A percentile compares a stretch with the other conserved stretches of the same genome.
These are phyloP conservation scores for Xylariales sp. DNA, from an alignment of 2,329 filamentous ascomycete species.

Conservation along the genomic window DNA sequence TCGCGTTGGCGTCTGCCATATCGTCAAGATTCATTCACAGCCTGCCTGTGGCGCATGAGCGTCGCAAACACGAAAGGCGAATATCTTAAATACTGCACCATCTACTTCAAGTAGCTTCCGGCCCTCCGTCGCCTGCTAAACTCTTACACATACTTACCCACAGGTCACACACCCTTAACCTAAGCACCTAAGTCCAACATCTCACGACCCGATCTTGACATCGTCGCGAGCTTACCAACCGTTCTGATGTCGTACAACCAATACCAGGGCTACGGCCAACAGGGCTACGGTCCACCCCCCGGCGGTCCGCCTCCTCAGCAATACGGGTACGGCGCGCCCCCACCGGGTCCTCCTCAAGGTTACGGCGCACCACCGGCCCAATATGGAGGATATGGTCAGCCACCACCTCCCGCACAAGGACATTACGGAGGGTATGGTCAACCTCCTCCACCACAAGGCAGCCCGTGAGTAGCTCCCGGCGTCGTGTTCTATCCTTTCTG, in stretches of 20 bases:
- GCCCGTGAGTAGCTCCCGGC: too few species aligned
- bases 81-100: neutral
- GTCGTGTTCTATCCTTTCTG: too few species aligned
- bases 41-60: conserved; percentile 1
- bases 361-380: too few species aligned
- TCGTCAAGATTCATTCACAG: neutral
- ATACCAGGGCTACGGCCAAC: conserved; percentile 20
- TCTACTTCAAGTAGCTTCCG: too few species aligned
- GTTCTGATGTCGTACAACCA: conserved; percentile 11
- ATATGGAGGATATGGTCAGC: conserved; percentile 27
- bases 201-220: too few species aligned
- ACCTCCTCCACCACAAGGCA: conserved; percentile 25
- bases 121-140: too few species aligned
- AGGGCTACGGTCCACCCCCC: conserved; percentile 16
- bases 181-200: too few species aligned
- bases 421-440: conserved; percentile 29
- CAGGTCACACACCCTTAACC: too few species aligned
- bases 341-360: conserved; percentile 23
- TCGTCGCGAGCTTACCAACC: too few species aligned
- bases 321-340: conserved; percentile 32
- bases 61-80: neutral
- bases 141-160: neutral
- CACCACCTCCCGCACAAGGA: conserved; percentile 31
- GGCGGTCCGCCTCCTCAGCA: conserved; percentile 19
- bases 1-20: neutral